phyloP scores from a whole-genome alignment of 805 yeast genomes.

The Yueomyces sp. region DNA sequence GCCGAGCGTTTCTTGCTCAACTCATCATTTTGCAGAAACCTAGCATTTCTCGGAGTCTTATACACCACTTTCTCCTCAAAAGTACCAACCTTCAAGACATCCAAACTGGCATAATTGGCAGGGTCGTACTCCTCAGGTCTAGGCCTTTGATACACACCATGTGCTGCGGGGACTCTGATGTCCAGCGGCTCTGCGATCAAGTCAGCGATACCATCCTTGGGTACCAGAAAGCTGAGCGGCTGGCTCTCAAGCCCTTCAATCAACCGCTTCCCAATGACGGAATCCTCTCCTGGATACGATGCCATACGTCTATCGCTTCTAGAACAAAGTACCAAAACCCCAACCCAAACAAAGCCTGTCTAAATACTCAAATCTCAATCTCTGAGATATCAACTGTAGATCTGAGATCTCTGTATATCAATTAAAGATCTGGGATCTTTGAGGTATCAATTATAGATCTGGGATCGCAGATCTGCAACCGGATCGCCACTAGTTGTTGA shows the following conservation, averaged over 20 bases:
- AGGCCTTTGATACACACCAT: conserved; percentile 3
- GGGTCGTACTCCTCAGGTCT: neutral
- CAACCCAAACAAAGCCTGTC: no score
- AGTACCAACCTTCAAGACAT: no score
- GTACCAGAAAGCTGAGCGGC: conserved; percentile 18
- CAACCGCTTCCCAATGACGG: conserved; percentile 16
- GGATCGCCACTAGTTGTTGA: no score
- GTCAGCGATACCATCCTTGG: conserved; percentile 14
- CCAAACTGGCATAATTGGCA: no score
- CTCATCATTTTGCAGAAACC: neutral
- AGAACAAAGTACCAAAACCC: no score
- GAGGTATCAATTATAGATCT: no score
- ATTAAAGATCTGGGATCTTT: no score
- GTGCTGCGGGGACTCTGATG: conserved; percentile 1
- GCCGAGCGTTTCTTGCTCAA: neutral
- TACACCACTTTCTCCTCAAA: conserved; percentile 3
- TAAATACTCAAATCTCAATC: no score
- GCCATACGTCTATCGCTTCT: conserved; percentile 7
- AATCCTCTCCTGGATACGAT: conserved; percentile 18
- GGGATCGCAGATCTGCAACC: no score
- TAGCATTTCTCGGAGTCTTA: conserved; percentile 8
- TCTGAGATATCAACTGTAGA: no score
- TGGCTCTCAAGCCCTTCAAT: conserved; percentile 13
- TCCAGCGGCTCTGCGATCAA: conserved; percentile 6
- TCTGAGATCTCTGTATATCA: no score